phyloP scores from a whole-genome alignment of 371 early-diverging fungal species.

The Sporodiniella umbellata region DNA sequence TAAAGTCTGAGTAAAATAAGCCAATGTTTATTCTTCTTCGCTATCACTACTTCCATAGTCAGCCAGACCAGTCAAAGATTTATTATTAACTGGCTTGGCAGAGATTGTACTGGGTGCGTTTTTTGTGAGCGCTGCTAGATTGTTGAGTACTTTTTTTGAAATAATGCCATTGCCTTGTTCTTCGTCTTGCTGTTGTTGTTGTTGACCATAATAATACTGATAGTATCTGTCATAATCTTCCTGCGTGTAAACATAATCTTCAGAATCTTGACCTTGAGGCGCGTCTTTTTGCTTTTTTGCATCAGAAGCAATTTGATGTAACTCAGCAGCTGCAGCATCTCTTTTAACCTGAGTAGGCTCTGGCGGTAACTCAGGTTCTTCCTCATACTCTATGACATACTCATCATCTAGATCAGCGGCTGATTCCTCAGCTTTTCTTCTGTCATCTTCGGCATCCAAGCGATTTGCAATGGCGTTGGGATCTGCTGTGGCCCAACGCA shows the following conservation, averaged over 20 bases:
- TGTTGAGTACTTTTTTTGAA: constrained; percentile 30
- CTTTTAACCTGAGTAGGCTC: constrained; percentile 41
- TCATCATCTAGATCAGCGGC: constrained; percentile 42
- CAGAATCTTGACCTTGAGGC: constrained; percentile 15
- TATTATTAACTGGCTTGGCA: constrained; percentile 1
- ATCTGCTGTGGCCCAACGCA: constrained; percentile 83
- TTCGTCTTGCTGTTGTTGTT: constrained; percentile 9
- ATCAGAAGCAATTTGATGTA: constrained; percentile 31
- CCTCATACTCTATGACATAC: constrained; percentile 42
- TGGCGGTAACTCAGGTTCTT: constrained; percentile 63
- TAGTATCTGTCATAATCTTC: constrained; percentile 18
- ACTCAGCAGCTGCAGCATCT: constrained; percentile 37
- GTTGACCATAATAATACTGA: constrained; percentile 7
- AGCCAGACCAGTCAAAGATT: constrained; percentile 24
- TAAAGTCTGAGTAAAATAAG: constrained; percentile 22
- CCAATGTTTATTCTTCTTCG: constrained; percentile 23
- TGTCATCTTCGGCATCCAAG: constrained; percentile 26
- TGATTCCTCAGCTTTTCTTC: constrained; percentile 18
- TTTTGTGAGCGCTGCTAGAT: constrained; percentile 27
- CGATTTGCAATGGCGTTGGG: constrained; percentile 66
- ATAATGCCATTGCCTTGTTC: constrained; percentile 28
- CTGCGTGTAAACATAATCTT: constrained; percentile 29
- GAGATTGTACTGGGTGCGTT: constrained; percentile 1
- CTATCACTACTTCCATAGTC: constrained; percentile 49
- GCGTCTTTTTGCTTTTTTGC: constrained; percentile 32